Conservation (phyloP, 179 eudicot genomes). For the Silene noctiflora region DNA sequence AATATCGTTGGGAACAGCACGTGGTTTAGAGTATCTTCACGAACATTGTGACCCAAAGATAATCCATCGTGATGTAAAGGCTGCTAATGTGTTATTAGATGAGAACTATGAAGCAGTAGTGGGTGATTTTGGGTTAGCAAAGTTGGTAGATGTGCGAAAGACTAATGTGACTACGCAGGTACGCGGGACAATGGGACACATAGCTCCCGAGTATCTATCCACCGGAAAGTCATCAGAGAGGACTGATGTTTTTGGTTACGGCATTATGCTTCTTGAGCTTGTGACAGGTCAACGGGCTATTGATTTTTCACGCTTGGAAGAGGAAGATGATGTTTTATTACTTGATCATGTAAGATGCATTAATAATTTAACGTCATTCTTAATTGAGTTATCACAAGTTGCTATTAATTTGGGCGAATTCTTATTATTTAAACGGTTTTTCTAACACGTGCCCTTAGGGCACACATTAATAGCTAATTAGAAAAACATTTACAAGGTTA, state of each 20-base stretch:
- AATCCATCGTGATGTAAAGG: slow-evolving; percentile 94
- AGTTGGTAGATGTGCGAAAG: slow-evolving; percentile 84
- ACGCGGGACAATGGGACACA: slow-evolving; percentile 99
- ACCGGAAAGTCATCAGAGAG: slow-evolving; percentile 93
- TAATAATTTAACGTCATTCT: not conserved
- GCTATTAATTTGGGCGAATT: no score
- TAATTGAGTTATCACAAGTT: not conserved
- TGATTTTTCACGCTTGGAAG: slow-evolving; percentile 90
- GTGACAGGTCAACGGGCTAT: slow-evolving; percentile 94
- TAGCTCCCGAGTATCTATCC: slow-evolving; percentile 93
- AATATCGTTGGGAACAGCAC: slow-evolving; percentile 90
- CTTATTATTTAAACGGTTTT: no score
- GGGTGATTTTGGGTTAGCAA: slow-evolving; percentile 96
- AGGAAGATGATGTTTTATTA: slow-evolving; percentile 90
- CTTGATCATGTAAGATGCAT: slow-evolving; percentile 82
- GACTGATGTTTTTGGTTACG: slow-evolving; percentile 95
- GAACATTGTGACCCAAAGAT: slow-evolving; percentile 98
- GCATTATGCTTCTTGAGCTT: slow-evolving; percentile 89
- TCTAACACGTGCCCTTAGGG: no score
- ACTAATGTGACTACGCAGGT: slow-evolving; percentile 95
- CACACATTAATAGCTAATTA: no score
- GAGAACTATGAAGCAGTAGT: slow-evolving; percentile 92
- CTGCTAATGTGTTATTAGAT: slow-evolving; percentile 89
- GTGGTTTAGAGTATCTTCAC: slow-evolving; percentile 93
- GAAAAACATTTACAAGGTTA: no score